phyloP scores from a whole-genome alignment of 2,329 filamentous ascomycete species.

The Phoma sp. region DNA sequence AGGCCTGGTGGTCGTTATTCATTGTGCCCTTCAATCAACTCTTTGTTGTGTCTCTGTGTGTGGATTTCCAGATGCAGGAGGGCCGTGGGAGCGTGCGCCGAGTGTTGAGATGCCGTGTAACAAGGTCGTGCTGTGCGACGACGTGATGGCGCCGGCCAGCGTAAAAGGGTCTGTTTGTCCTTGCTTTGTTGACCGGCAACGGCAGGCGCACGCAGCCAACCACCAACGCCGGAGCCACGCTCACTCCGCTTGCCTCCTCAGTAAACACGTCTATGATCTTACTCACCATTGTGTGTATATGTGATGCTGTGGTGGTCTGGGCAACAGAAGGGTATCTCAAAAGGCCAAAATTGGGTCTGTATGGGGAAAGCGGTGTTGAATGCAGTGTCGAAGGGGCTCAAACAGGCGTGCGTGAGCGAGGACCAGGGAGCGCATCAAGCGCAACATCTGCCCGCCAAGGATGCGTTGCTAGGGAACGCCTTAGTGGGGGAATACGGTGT shows the following conservation, averaged over 20 bases:
- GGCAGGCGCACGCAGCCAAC: conserved; percentile 28
- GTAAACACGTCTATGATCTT: conserved; percentile 3
- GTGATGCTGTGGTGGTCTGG: not conserved
- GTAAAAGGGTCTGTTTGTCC: conserved; percentile 25
- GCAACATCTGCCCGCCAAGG: conserved; percentile 31
- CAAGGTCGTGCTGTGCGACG: conserved; percentile 5
- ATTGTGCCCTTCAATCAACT: conserved; percentile 33
- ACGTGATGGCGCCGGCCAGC: conserved; percentile 1
- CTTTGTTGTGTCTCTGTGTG: conserved; percentile 14
- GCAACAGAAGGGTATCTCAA: conserved; percentile 14
- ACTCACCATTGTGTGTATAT: conserved; percentile 31
- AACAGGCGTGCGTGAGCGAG: conserved; percentile 17
- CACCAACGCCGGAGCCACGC: conserved; percentile 11
- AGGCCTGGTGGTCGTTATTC: conserved; percentile 61
- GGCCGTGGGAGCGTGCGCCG: conserved; percentile 13
- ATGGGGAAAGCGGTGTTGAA: conserved; percentile 21
- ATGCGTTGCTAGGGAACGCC: conserved; percentile 18
- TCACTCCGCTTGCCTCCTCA: conserved; percentile 1
- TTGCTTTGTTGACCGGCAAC: conserved; percentile 20
- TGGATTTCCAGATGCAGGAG: conserved; percentile 5
- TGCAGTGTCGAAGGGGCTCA: conserved; percentile 23
- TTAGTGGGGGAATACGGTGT: conserved; percentile 11
- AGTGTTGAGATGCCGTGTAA: conserved; percentile 10
- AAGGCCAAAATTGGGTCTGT: conserved; percentile 18
- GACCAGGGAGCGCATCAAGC: conserved; percentile 36